phyloP scores from a whole-genome alignment of 176 grass and related monocot species.

The Olyra latifolia region DNA sequence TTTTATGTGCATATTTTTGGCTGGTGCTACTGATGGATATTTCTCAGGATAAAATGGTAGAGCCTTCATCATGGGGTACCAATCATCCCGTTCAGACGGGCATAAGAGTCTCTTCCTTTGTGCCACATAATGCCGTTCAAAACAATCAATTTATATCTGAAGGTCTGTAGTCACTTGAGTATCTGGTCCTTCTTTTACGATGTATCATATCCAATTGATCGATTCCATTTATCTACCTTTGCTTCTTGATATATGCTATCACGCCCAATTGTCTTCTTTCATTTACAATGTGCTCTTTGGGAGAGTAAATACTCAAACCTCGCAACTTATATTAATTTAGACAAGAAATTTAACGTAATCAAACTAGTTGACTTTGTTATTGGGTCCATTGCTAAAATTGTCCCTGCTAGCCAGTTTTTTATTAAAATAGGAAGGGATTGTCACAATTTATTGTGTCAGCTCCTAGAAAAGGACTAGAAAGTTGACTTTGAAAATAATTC shows the following conservation, averaged over 20 bases:
- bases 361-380: constrained; percentile 3
- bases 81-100: constrained; percentile 51
- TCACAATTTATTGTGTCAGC: neutral
- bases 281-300: neutral
- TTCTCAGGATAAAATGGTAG: constrained; percentile 63
- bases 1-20: constrained; percentile 24
- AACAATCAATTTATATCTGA: constrained; percentile 56
- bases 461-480: constrained; percentile 4
- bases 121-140: constrained; percentile 48
- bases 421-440: neutral
- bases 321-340: neutral
- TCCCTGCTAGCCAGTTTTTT: constrained; percentile 9
- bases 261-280: neutral
- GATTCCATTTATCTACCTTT: constrained; percentile 12
- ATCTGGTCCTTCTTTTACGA: neutral
- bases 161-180: constrained; percentile 70
- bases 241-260: constrained; percentile 5
- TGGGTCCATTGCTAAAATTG: constrained; percentile 17
- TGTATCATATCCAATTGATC: constrained; percentile 29
- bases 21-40: constrained; percentile 28
- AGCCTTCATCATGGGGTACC: constrained; percentile 50
- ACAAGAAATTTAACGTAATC: neutral
- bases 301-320: neutral
- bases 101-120: constrained; percentile 46
- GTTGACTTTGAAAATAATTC: neutral